Evolutionary conservation across 208 protist species (phyloP).

Genomic region (Vickermania ingenoplastis): DNA sequence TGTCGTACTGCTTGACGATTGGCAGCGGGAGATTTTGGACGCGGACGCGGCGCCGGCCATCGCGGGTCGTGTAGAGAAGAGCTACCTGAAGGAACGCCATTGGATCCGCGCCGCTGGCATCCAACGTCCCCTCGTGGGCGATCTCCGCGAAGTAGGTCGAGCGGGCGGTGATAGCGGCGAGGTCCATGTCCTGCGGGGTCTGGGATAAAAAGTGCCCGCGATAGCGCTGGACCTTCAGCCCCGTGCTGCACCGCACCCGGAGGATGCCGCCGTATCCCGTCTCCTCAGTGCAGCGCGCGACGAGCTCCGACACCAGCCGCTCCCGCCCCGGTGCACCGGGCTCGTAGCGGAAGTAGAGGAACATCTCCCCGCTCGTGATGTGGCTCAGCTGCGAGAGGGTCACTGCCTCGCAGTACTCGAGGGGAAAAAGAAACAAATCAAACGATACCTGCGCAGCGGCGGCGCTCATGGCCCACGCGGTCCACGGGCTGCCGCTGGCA

Average conservation of each 20-base stretch:
- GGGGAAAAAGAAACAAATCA: conserved; percentile 83
- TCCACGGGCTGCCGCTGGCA: conserved; percentile 74
- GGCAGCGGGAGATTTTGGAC: conserved; percentile 71
- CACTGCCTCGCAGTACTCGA: conserved; percentile 76
- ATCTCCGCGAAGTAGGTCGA: conserved; percentile 89
- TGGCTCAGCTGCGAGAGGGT: conserved; percentile 77
- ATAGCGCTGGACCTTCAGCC: conserved; percentile 73
- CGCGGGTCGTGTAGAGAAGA: conserved; percentile 89
- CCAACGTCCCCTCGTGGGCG: conserved; percentile 76
- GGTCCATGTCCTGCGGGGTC: conserved; percentile 83
- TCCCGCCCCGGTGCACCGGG: neutral
- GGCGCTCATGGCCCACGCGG: conserved; percentile 43
- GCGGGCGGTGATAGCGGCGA: conserved; percentile 54
- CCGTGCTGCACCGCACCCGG: conserved; percentile 81
- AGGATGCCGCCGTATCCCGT: conserved; percentile 88
- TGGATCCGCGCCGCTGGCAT: conserved; percentile 20
- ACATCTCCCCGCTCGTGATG: conserved; percentile 64
- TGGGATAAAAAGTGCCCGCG: conserved; percentile 81
- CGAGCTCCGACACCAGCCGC: conserved; percentile 35
- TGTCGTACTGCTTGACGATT: conserved; percentile 31
- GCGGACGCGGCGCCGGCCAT: conserved; percentile 81
- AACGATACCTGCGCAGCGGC: conserved; percentile 81
- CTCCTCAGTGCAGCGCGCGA: conserved; percentile 56
- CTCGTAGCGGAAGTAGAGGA: conserved; percentile 67
- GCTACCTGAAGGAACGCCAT: conserved; percentile 86